Percentiles rank a stretch among this genome's conserved stretches.
Evolutionary conservation across 129 eudicot genomes (phyloP).

Genomic region (Chrysanthemum lavandulifolium): DNA sequence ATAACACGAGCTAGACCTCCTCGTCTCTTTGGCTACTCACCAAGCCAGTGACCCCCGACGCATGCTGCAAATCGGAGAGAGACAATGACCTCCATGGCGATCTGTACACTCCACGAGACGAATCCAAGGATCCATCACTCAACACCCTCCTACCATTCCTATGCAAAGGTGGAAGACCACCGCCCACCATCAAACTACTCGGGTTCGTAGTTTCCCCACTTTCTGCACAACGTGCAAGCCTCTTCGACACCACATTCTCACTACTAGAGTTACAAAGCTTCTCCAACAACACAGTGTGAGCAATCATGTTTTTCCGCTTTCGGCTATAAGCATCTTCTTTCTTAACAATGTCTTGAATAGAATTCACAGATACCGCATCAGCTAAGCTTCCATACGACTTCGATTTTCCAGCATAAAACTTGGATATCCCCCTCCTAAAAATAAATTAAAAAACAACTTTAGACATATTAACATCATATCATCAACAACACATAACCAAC

Average conservation of each 20-base stretch:
- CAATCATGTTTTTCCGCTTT: conserved; percentile 87
- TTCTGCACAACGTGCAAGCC: conserved; percentile 33
- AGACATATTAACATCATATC: no score
- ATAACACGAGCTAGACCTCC: conserved; percentile 29
- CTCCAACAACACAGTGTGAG: conserved; percentile 50
- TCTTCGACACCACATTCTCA: conserved; percentile 47
- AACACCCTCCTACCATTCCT: conserved; percentile 39
- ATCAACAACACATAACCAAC: no score
- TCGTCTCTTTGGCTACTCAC: conserved; percentile 28
- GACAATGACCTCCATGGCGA: conserved; percentile 79
- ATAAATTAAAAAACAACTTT: not conserved
- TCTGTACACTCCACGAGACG: conserved; percentile 40
- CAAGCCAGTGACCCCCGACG: conserved; percentile 33
- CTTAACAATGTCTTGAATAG: conserved; percentile 74
- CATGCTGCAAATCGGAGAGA: conserved; percentile 68
- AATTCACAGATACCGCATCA: conserved; percentile 49
- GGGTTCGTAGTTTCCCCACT: conserved; percentile 34
- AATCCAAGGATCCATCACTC: conserved; percentile 30
- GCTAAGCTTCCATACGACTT: conserved; percentile 74
- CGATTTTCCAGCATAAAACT: conserved; percentile 76
- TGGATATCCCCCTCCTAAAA: conserved; percentile 76
- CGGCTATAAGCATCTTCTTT: conserved; percentile 77
- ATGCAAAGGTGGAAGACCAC: conserved; percentile 58
- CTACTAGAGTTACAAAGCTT: conserved; percentile 29
- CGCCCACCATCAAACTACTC: conserved; percentile 22